Percentiles rank a stretch among this genome's conserved stretches.
Conservation (phyloP, 306 rosid species). For the Clitoria ternatea region DNA sequence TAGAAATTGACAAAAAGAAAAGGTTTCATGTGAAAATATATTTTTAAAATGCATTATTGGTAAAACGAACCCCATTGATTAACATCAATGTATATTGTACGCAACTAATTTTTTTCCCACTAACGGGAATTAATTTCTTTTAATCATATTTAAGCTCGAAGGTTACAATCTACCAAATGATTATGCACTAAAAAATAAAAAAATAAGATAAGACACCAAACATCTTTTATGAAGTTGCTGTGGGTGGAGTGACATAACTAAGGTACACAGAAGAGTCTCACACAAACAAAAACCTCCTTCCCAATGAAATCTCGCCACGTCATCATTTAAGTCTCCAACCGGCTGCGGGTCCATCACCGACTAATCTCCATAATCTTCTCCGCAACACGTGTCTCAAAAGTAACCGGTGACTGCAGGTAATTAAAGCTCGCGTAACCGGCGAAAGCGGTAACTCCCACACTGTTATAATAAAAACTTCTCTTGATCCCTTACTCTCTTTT, state of each 20-base stretch:
- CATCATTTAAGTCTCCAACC: background rate
- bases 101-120: too few relatives aligned
- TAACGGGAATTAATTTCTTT: too few relatives aligned
- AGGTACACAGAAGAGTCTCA: background rate
- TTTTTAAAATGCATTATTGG: too few relatives aligned
- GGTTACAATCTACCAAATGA: too few relatives aligned
- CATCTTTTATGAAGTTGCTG: background rate
- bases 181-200: too few relatives aligned
- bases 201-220: background rate
- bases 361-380: background rate
- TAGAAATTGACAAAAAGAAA: too few relatives aligned
- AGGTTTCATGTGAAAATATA: too few relatives aligned
- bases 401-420: constrained; percentile 2
- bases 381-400: background rate
- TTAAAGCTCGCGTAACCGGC: background rate
- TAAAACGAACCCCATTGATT: too few relatives aligned
- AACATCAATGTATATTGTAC: too few relatives aligned
- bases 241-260: background rate
- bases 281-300: background rate
- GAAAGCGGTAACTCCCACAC: background rate
- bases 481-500: background rate
- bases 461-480: background rate
- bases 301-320: constrained; percentile 3
- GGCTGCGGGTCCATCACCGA: constrained; percentile 27
- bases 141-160: too few relatives aligned